These are phyloP conservation scores for Talaromyces sp. DNA, from an alignment of 2,329 filamentous ascomycete genomes.

Conservation along the genomic window DNA sequence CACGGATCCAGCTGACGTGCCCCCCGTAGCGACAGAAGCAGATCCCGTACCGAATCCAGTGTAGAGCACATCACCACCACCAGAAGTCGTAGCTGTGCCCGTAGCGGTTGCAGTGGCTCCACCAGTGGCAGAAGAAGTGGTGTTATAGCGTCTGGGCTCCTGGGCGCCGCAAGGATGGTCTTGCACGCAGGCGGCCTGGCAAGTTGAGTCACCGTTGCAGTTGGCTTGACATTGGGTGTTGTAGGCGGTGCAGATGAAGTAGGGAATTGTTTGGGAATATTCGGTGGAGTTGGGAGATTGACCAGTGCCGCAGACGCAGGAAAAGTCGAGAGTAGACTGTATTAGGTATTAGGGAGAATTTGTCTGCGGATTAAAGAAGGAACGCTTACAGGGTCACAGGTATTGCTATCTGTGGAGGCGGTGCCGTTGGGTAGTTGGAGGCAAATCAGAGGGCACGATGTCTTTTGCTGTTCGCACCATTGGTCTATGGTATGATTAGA, in stretches of 20 bases:
- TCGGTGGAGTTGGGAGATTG: slow-evolving; percentile 57
- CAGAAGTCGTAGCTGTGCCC: slow-evolving; percentile 30
- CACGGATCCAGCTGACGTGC: slow-evolving; percentile 12
- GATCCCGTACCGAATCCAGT: slow-evolving; percentile 43
- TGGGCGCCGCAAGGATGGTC: slow-evolving; percentile 62
- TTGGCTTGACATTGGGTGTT: slow-evolving; percentile 54
- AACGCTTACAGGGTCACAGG: slow-evolving; percentile 39
- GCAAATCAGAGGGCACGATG: slow-evolving; percentile 46
- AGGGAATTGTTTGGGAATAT: slow-evolving; percentile 62
- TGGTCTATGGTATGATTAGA: slow-evolving; percentile 27
- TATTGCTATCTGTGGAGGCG: slow-evolving; percentile 35
- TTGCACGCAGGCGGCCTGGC: slow-evolving; percentile 50
- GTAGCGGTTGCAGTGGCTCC: slow-evolving; percentile 31
- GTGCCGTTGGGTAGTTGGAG: slow-evolving; percentile 39
- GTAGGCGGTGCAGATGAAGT: slow-evolving; percentile 58
- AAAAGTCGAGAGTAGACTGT: slow-evolving; percentile 50
- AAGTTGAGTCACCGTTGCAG: slow-evolving; percentile 49
- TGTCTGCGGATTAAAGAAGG: neutral
- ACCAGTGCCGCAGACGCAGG: slow-evolving; percentile 56
- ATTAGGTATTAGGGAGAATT: neutral
- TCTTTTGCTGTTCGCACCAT: slow-evolving; percentile 44
- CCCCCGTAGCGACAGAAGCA: slow-evolving; percentile 31
- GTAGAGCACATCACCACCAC: slow-evolving; percentile 37
- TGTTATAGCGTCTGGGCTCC: slow-evolving; percentile 53
- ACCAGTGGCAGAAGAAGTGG: slow-evolving; percentile 35